Conservation (phyloP, 73 alveolate species). For the Paramecium octaurelia region DNA sequence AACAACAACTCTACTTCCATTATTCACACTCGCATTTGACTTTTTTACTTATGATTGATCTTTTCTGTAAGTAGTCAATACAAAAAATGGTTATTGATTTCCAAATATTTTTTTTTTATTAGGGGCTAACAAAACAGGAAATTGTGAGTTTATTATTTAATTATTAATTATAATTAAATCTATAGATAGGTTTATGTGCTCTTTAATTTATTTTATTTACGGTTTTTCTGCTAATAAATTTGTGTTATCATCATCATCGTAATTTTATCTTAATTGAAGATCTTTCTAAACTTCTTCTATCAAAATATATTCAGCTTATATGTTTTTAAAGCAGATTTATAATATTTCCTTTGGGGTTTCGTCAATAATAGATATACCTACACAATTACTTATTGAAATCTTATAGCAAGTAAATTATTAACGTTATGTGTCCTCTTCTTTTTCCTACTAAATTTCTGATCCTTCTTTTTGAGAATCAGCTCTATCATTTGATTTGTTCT, state of each 20-base stretch:
- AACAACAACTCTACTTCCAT: not conserved
- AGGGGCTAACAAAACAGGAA: conserved; percentile 60
- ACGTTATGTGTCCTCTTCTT: conserved; percentile 37
- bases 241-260: conserved; percentile 53
- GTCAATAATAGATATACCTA: conserved; percentile 56
- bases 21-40: not conserved
- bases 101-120: conserved; percentile 46
- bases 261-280: not conserved
- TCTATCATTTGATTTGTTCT: conserved; percentile 15
- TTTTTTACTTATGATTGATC: not conserved
- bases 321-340: conserved; percentile 45
- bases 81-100: conserved; percentile 54
- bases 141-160: conserved; percentile 38
- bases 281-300: conserved; percentile 40
- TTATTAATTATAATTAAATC: conserved; percentile 55
- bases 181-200: not conserved
- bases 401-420: conserved; percentile 15
- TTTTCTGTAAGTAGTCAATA: conserved; percentile 26
- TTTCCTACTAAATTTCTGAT: not conserved
- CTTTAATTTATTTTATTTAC: not conserved
- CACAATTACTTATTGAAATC: conserved; percentile 38
- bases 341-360: conserved; percentile 58
- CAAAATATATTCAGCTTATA: not conserved
- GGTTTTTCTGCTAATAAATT: conserved; percentile 17
- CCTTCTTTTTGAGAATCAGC: conserved; percentile 7